These are phyloP conservation scores for Triticum dicoccoides DNA, from an alignment of 176 grass and related monocot genomes.

Conservation along the genomic window DNA sequence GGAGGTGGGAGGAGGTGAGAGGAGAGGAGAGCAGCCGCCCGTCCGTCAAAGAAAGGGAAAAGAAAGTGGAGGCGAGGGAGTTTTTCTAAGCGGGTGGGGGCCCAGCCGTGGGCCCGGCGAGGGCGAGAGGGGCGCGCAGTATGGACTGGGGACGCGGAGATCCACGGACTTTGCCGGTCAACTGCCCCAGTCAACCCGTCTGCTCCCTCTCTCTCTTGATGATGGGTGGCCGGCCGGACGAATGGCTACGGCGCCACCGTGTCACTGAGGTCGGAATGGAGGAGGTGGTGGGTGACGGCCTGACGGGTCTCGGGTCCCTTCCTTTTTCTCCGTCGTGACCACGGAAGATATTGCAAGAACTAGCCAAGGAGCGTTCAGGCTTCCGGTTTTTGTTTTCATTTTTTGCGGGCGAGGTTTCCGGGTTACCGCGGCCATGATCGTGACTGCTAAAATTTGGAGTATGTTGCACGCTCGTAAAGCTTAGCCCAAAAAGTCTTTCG, in stretches of 20 bases:
- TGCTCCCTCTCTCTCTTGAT: neutral
- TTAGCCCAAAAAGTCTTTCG: too few species aligned
- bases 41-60: slow-evolving; percentile 33
- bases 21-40: neutral
- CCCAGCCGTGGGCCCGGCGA: slow-evolving; percentile 4
- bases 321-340: neutral
- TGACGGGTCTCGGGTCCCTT: neutral
- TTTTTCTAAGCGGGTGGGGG: slow-evolving; percentile 33
- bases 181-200: slow-evolving; percentile 31
- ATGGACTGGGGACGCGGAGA: slow-evolving; percentile 26
- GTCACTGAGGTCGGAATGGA: neutral
- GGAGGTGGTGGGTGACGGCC: neutral
- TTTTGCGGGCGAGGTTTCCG: neutral
- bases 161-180: slow-evolving; percentile 32
- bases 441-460: neutral
- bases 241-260: slow-evolving; percentile 15
- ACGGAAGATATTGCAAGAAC: neutral
- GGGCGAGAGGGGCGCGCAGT: neutral
- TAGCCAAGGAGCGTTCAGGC: neutral
- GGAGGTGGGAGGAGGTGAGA: neutral
- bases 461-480: neutral
- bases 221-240: neutral
- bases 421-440: neutral
- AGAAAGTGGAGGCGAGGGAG: slow-evolving; percentile 27
- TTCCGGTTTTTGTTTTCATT: too few species aligned